Conservation (phyloP, 2,329 filamentous ascomycete species). For the Didymosphaeria variabile region DNA sequence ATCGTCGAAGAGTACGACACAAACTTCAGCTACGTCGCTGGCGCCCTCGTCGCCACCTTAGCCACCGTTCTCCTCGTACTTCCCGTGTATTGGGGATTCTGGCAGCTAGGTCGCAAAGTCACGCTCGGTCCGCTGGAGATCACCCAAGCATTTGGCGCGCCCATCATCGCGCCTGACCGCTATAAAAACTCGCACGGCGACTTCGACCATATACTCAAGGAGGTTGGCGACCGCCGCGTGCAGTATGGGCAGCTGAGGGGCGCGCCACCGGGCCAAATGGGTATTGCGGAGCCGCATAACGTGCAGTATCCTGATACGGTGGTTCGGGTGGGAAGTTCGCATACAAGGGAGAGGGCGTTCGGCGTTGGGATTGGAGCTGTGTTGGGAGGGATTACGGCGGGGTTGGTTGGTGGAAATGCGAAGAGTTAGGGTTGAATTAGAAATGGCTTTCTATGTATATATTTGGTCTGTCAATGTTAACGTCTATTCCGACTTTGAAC, state of each 20-base stretch:
- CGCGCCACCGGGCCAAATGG: slow-evolving; percentile 32
- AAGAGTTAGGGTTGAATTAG: not conserved
- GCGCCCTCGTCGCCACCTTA: slow-evolving; percentile 41
- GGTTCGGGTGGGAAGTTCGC: not conserved
- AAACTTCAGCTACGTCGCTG: slow-evolving; percentile 37
- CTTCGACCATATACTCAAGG: slow-evolving; percentile 31
- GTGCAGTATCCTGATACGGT: slow-evolving; percentile 18
- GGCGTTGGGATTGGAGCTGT: not conserved
- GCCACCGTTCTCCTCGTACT: slow-evolving; percentile 43
- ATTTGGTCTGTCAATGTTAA: not conserved
- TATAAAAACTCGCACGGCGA: slow-evolving; percentile 31
- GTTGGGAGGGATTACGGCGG: not conserved
- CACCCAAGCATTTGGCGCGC: slow-evolving; percentile 45
- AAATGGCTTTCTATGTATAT: not conserved
- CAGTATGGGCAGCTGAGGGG: slow-evolving; percentile 30
- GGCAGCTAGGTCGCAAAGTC: slow-evolving; percentile 47
- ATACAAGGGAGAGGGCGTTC: not conserved
- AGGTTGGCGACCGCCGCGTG: slow-evolving; percentile 30
- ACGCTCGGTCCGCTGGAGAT: slow-evolving; percentile 49
- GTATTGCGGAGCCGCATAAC: slow-evolving; percentile 30
- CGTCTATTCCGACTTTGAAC: not conserved
- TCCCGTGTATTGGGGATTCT: slow-evolving; percentile 48
- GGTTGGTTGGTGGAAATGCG: not conserved
- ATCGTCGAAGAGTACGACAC: slow-evolving; percentile 41
- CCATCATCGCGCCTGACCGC: slow-evolving; percentile 29